A percentile compares a stretch with the other conserved stretches of the same genome.
Evolutionary conservation across 352 stramenopile genomes (phyloP).

Genomic region (Globisporangium barbulae): DNA sequence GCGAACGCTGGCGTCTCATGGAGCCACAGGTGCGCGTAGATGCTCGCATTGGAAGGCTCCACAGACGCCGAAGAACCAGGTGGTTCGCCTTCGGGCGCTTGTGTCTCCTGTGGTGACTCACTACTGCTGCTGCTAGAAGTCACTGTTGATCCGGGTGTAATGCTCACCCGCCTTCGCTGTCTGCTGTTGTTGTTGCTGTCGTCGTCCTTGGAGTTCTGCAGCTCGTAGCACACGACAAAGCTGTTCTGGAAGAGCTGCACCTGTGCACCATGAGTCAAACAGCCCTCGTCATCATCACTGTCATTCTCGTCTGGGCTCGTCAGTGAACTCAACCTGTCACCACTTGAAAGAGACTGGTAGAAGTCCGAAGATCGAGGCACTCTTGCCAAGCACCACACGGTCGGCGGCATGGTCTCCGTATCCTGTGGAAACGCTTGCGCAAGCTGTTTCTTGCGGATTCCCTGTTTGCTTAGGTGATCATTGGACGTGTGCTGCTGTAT

Average conservation of each 20-base stretch:
- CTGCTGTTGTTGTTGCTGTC: not conserved
- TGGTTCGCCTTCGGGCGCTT: not conserved
- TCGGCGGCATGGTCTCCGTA: constrained; percentile 14
- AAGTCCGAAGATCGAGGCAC: not conserved
- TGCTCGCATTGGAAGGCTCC: not conserved
- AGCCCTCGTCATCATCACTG: constrained; percentile 6
- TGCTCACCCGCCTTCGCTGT: not conserved
- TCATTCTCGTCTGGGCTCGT: not conserved
- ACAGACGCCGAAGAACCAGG: not conserved
- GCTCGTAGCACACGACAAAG: constrained; percentile 25
- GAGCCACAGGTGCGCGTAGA: constrained; percentile 16
- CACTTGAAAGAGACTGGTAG: not conserved
- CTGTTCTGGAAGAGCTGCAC: constrained; percentile 23
- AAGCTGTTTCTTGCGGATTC: constrained; percentile 16
- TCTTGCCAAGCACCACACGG: constrained; percentile 18
- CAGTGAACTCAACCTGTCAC: not conserved
- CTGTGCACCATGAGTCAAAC: constrained; percentile 13
- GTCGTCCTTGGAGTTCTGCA: constrained; percentile 3
- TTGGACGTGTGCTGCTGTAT: not conserved
- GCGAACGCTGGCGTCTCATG: not conserved
- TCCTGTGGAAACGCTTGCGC: constrained; percentile 6
- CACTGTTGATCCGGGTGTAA: not conserved
- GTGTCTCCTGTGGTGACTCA: not conserved
- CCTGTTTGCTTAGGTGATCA: constrained; percentile 5
- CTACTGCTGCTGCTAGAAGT: not conserved